Percentiles rank a stretch among this genome's conserved stretches.
These are phyloP conservation scores for Trichoderma simmonsii DNA, from an alignment of 2,329 filamentous ascomycete species.

Conservation along the genomic window DNA sequence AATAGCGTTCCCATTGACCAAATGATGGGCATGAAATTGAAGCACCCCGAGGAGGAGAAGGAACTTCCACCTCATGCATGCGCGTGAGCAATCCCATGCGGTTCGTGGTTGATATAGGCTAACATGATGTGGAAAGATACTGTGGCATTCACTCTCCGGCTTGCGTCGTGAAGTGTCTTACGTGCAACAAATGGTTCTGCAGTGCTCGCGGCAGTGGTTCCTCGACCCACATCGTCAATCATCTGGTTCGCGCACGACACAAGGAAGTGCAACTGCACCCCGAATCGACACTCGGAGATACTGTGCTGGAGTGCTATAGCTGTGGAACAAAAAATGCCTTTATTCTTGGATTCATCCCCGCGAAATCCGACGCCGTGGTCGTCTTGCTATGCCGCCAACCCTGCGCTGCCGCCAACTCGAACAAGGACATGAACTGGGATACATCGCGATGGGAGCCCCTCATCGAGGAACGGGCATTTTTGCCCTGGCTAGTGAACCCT, in stretches of 20 bases:
- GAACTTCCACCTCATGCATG: conserved; percentile 93
- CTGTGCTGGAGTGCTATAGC: conserved; percentile 97
- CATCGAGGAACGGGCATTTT: conserved; percentile 93
- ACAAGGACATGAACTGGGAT: conserved; percentile 99
- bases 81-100: conserved; percentile 63
- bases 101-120: conserved; percentile 21
- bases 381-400: conserved; percentile 95
- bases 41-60: conserved; percentile 70
- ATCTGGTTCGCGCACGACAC: conserved; percentile 92
- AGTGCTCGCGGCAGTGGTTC: conserved; percentile 95
- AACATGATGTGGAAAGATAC: conserved; percentile 58
- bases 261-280: conserved; percentile 98
- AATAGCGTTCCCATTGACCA: conserved; percentile 79
- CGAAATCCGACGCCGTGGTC: conserved; percentile 97
- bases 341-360: conserved; percentile 93
- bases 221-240: conserved; percentile 97
- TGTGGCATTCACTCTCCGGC: conserved; percentile 96
- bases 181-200: conserved; percentile 98
- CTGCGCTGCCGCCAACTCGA: conserved; percentile 89
- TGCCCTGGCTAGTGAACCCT: conserved; percentile 86
- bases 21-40: conserved; percentile 60
- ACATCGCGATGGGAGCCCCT: conserved; percentile 96
- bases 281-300: conserved; percentile 88
- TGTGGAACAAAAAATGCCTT: conserved; percentile 99
- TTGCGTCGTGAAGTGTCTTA: conserved; percentile 92